Evolutionary conservation across 257 asterid genomes (phyloP), one percentile per base, ranked within the genome.

Genomic region (Scutellaria baicalensis): DNA sequence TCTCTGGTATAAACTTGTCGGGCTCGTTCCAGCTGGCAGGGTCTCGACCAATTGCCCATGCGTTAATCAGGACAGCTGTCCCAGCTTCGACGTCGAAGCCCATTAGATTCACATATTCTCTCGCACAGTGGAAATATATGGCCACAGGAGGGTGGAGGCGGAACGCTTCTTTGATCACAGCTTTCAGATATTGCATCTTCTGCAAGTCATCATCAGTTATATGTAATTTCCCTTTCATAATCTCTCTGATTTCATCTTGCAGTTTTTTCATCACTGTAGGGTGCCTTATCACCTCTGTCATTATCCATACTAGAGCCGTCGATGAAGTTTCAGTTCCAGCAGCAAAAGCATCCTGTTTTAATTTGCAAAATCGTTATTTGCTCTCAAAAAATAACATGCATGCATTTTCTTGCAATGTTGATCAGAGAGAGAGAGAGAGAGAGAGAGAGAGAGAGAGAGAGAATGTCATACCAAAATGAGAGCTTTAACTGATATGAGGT

Each of bases 251-350:
- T 21, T 69, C 67, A 2, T 69, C 67, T 59, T 69, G 67, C 10
- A 69, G 40, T 48, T 31, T 45, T 49, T 57, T 69, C 74, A 57
- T 58, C 4, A 11, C 50, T 0, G 9, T 1, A 1, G 74, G 67
- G 27, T 69, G 67, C 31, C 68, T 44, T 8, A 69, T 6, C 50
- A 69, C 3, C 67, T 69, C 68, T 0, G 74, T 7, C 74, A 69
- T 78, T 0, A 44, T 8, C 83, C 83, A 79, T 40, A 31, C 63
- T 39, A 79, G 69, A 8, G 39, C 5, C 0, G 78, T 44, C 2
- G 78, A 21, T 0, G 83, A 50, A 3, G 80, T 79, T 1, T 75
- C 78, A 0, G 80, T 79, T 39, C 78, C 83, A 10, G 72, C 80
- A 14, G 21, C 42, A 14, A 73, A 72, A 0, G 73, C 35, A 61